Evolutionary conservation across 140 eudicot genomes (phyloP).

Genomic region (Senecio squalidus): DNA sequence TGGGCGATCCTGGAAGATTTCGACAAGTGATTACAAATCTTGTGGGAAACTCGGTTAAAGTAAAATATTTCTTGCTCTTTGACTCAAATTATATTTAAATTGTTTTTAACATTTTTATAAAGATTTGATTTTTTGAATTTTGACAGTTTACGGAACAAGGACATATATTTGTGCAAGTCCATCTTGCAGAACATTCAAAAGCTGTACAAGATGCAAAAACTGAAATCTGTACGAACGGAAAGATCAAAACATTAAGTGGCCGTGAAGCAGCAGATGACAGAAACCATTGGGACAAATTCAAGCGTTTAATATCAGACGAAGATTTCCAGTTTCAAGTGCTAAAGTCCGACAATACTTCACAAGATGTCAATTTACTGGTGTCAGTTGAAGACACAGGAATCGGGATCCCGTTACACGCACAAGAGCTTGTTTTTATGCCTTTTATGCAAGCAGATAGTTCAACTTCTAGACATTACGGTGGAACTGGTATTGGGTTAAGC

Average conservation of each 20-base stretch:
- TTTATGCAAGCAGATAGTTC: slow-evolving; percentile 98
- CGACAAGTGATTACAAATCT: slow-evolving; percentile 88
- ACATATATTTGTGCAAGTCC: slow-evolving; percentile 81
- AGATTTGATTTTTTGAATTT: background rate
- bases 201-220: slow-evolving; percentile 38
- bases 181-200: slow-evolving; percentile 61
- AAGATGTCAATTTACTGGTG: slow-evolving; percentile 52
- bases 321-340: slow-evolving; percentile 31
- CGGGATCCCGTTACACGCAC: slow-evolving; percentile 77
- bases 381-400: slow-evolving; percentile 89
- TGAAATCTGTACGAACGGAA: slow-evolving; percentile 43
- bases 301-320: slow-evolving; percentile 52
- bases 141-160: slow-evolving; percentile 80
- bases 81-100: too few relatives aligned
- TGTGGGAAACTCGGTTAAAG: slow-evolving; percentile 89
- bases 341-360: slow-evolving; percentile 22
- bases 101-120: background rate
- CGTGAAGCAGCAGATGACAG: slow-evolving; percentile 71
- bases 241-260: slow-evolving; percentile 74
- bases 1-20: slow-evolving; percentile 93
- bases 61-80: slow-evolving; percentile 8
- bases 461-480: slow-evolving; percentile 85
- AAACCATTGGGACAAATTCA: slow-evolving; percentile 60
- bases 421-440: slow-evolving; percentile 70
- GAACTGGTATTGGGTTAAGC: slow-evolving; percentile 91